Evolutionary conservation across 2,329 filamentous ascomycete species (phyloP), one percentile per base, ranked within the genome.

Genomic region (Neurospora sp.): DNA sequence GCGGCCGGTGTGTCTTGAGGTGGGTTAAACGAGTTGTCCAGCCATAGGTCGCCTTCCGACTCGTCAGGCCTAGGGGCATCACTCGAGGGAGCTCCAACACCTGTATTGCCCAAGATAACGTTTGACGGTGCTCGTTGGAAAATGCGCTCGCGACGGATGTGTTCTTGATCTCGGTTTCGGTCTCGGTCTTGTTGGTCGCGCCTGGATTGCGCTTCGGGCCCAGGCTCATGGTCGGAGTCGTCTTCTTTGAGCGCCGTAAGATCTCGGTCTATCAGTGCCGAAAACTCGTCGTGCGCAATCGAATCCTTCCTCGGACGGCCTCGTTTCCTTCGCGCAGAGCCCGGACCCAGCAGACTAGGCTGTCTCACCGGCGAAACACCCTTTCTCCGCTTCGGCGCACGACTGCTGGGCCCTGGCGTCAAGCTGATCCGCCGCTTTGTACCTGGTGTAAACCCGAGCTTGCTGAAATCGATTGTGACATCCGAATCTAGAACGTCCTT

Each of bases 1-100:
- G 69, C 66, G n/a, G 65, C 67, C 1, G 75, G 74, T 37, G 72
- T 73, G 2, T 70, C 67, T 38, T 75, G 71, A 8, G 81, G 81
- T 0, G 80, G 76, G 52, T 83, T 77, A 1, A 80, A 80, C 43
- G 82, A 65, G 6, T 80, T 81, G 37, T 79, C 79, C 74, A 84
- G 81, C 83, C 83, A 85, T 23, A 84, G 80, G 73, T 85, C 83
- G 0, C 81, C 81, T 41, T 82, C 78, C n/a, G 73, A 57, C 38
- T 41, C 71, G 23, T 71, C 68, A 15, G 52, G 12, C 37, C 17
- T 62, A 17, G 46, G 15, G 17, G 17, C 70, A 15, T 40, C 43
- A 28, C 36, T 19, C 8, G 57, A 33, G 52, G 62, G 38, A 28
- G 46, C n/a, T 8, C 15, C 19, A 38, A 37, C 15, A n/a, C 39